Evolutionary conservation across 306 rosid genomes (phyloP).

Genomic region (Cotoneaster glaucophyllus): DNA sequence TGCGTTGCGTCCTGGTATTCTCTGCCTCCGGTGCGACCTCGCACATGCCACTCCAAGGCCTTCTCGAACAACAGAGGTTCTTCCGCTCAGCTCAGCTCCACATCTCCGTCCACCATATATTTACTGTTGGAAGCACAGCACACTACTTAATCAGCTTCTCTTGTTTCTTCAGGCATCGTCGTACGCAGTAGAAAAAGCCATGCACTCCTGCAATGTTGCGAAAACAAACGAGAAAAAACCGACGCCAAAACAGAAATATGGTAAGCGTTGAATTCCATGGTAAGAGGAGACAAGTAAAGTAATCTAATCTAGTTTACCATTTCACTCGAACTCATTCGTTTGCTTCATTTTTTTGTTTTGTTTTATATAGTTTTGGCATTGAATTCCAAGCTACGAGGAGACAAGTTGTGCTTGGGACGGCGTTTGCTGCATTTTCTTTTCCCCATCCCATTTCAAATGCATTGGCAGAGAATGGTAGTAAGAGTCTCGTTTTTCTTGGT

Average conservation of each 20-base stretch:
- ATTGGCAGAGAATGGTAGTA: slow-evolving; percentile 24
- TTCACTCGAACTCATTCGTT: too few species aligned
- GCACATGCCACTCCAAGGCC: not conserved
- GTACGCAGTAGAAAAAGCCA: not conserved
- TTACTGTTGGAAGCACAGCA: not conserved
- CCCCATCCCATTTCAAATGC: slow-evolving; percentile 24
- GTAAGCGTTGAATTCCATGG: not conserved
- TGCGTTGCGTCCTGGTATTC: slow-evolving; percentile 11
- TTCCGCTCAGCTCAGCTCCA: not conserved
- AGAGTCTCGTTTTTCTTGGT: not conserved
- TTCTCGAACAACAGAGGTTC: not conserved
- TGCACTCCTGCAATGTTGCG: not conserved
- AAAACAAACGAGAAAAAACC: not conserved
- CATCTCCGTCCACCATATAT: not conserved
- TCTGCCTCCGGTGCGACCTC: slow-evolving; percentile 4
- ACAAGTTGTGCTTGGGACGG: slow-evolving; percentile 39
- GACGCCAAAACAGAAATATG: not conserved
- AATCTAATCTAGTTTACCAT: too few species aligned
- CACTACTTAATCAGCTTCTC: not conserved
- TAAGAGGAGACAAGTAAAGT: too few species aligned
- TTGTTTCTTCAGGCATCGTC: slow-evolving; percentile 2
- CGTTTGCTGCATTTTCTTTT: slow-evolving; percentile 34
- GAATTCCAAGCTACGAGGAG: slow-evolving; percentile 37
- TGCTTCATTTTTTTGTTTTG: too few species aligned
- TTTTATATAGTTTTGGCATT: not conserved